phyloP scores from a whole-genome alignment of 192 early-diverging fungal genomes.

The Borealophlyctis nickersoniae region DNA sequence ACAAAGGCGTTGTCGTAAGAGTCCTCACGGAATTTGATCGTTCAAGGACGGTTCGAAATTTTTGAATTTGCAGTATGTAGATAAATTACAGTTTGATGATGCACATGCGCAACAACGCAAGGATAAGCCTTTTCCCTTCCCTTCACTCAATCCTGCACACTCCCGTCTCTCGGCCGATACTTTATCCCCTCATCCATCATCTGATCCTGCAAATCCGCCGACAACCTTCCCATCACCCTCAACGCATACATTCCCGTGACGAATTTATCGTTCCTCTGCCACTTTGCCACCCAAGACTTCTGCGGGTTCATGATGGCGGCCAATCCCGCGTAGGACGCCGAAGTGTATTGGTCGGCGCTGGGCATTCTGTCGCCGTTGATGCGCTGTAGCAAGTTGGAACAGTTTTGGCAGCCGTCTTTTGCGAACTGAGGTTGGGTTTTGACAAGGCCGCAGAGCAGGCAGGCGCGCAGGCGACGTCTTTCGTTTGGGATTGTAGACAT shows the following conservation, averaged over 20 bases:
- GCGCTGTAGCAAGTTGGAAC: constrained; percentile 40
- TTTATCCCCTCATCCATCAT: constrained; percentile 40
- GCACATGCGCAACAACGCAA: no score
- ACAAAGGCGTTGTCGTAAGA: no score
- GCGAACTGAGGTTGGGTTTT: constrained; percentile 41
- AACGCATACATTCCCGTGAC: constrained; percentile 51
- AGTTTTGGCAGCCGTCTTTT: constrained; percentile 50
- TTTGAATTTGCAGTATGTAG: no score
- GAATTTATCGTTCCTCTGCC: constrained; percentile 55
- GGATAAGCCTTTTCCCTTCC: no score
- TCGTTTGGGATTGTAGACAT: constrained; percentile 7
- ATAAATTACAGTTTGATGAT: no score
- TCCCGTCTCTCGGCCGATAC: constrained; percentile 52
- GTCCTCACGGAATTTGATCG: no score
- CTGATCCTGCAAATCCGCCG: constrained; percentile 38
- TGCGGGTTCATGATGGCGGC: constrained; percentile 44
- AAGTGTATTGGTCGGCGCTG: constrained; percentile 28
- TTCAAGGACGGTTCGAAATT: no score
- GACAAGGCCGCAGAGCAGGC: constrained; percentile 50
- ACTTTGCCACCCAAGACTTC: constrained; percentile 45
- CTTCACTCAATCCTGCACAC: constrained; percentile 44
- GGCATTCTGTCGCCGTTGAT: background rate
- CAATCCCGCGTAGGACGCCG: constrained; percentile 46
- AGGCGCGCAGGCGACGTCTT: constrained; percentile 33
- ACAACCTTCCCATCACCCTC: constrained; percentile 41